These are phyloP conservation scores for Kondoa malvinella DNA, from an alignment of 768 basidiomycete species.

Conservation along the genomic window DNA sequence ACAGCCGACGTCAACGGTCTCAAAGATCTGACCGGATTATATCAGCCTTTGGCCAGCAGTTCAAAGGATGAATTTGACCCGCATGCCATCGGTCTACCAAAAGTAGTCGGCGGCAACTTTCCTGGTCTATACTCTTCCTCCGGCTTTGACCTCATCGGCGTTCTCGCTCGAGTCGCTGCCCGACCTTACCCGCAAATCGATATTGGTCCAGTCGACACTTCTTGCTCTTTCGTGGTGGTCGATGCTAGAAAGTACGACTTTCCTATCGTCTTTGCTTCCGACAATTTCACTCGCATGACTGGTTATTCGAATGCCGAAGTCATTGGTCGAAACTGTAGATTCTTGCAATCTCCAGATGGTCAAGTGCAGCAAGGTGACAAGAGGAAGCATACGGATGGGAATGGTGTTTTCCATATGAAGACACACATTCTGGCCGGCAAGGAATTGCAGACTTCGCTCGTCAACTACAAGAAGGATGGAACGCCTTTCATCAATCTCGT, in stretches of 20 bases:
- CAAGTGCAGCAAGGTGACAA: conserved; percentile 39
- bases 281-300: conserved; percentile 49
- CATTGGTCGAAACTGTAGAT: conserved; percentile 76
- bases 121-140: conserved; percentile 61
- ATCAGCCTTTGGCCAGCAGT: background rate
- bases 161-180: conserved; percentile 58
- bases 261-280: conserved; percentile 81
- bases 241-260: conserved; percentile 64
- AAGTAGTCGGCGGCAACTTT: conserved; percentile 13
- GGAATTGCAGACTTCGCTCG: conserved; percentile 56
- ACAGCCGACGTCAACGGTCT: background rate
- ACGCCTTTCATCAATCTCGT: conserved; percentile 79
- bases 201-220: conserved; percentile 80
- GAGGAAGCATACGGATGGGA: conserved; percentile 47
- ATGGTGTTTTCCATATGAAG: conserved; percentile 47
- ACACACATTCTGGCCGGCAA: conserved; percentile 53
- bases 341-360: conserved; percentile 62
- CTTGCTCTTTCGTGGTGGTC: conserved; percentile 78
- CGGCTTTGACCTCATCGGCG: conserved; percentile 73
- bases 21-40: background rate
- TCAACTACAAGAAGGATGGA: conserved; percentile 78
- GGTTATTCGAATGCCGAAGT: conserved; percentile 44
- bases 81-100: conserved; percentile 18
- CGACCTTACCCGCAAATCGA: conserved; percentile 56
- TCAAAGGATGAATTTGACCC: conserved; percentile 21